Base-by-base conservation (phyloP, 2,329 filamentous ascomycete species). In the Curvularia eragrostidis region DNA sequence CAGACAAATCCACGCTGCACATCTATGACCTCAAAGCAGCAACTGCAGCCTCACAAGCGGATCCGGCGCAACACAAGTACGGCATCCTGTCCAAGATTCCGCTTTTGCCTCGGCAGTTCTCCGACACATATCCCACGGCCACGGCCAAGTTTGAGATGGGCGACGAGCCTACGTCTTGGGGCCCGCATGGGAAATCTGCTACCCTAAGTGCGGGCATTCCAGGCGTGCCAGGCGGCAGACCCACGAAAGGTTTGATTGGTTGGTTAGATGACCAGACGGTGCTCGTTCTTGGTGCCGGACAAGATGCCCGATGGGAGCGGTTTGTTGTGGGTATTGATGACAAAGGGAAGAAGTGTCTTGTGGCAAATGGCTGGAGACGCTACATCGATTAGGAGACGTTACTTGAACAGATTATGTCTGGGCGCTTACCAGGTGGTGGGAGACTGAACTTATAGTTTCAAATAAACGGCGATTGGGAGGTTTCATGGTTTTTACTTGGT, bases 1-100 rank as follows among this genome's bases (percentile, higher is more conserved):
- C 93, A 1, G 95, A 99, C 81, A 99, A 98, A 78, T 93, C 91
- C 5, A 99, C 93, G 0, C 83, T 99, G 10, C 95, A 99, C 77
- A 85, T 99, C 36, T 99, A 97, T 73, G 93, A 98, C 71, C 83
- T 97, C 1, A 89, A 89, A 61, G 48, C 55, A 3, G 58, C 61
- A 10, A 53, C 56, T 2, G 51, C 46, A 6, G 51, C 52, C 4
- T 19, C 42, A 5, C 46, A 60, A 8, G 34, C 50, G 36, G 67
- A 74, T 42, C 58, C 65, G 12, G 64, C 70, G 44, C 64, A 64
- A 26, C 70, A 75, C 69, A 94, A 93, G 80, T 97, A 92, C 90
- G 93, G 92, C 1, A 85, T 96, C 46, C 80, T 97, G 5, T 88
- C 91, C 61, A 93, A 89, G 69, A 85, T 97, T 6, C 93, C 93